Evolutionary conservation across 1,284 basidiomycete genomes (phyloP), one percentile per base, ranked within the genome.

Genomic region (Naganishia sp.): DNA sequence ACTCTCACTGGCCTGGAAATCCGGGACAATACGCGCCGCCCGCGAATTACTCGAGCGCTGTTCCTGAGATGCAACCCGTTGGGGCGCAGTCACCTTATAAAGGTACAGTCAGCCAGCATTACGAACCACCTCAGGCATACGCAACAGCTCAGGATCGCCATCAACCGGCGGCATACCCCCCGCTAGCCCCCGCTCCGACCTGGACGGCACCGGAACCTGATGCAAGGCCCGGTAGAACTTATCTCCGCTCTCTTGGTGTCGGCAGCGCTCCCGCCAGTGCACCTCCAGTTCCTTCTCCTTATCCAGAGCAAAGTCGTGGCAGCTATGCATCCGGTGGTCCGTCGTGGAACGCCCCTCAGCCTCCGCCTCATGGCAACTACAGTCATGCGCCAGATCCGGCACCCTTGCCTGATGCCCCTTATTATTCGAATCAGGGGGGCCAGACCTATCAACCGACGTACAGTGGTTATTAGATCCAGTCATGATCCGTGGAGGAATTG

Each of bases 241-340:
- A 61, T 42, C 47, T 61, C n/a, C 58, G 58, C 10, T 61, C 58
- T 28, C 41, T 61, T 17, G 58, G 58, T 11, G 58, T 61, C 10
- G 58, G 58, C 18, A 21, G 39, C 32, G n/a, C 21, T 7, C 35
- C 47, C 15, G 25, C 50, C 17, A 25, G 35, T 23, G 47, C 18
- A 28, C 39, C 46, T 11, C 31, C 57, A 31, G 41, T 21, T 28
- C 13, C 54, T 23, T 28, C 41, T 15, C n/a, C 9, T 45, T 56
- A 56, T 28, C 39, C 54, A 6, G 54, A 42, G 21, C 54, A 39
- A 13, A 39, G 35, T 39, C 35, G 35, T 9, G 7, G 2, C 35
- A 39, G 13, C 35, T 39, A 41, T 41, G 32, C 6, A 39, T 32
- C 15, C 17, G 13, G 7, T 39, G 35, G 35, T 9, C 35, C 35